Evolutionary conservation across 1,139 yeast species (phyloP), one percentile per base, ranked within the genome.

Genomic region (Saccharomyces hybrid): DNA sequence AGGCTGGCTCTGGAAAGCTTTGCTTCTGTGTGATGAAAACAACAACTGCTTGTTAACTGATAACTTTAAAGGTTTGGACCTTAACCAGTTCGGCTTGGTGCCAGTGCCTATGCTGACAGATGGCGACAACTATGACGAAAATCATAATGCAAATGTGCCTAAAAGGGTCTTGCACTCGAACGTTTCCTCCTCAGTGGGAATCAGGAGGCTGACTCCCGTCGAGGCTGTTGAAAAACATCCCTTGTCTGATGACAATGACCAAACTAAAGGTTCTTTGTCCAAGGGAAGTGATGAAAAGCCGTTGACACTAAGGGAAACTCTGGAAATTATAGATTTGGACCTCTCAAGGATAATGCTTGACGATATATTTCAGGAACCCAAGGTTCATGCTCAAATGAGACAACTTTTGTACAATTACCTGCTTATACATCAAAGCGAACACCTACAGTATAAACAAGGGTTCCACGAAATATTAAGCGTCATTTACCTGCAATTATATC

Each of bases 381-480:
- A 57, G 5, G 71, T 74, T 50, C 79, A 79, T 61, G 63, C 70
- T 11, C 76, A 75, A 49, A 70, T 85, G 57, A 74, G 79, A 25
- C 79, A 80, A 59, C 71, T 84, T 2, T 65, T 85, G 29, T 84
- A 74, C 66, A 80, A 81, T 61, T 76, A 78, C 26, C 54, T 65
- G 49, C 46, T 59, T 3, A 47, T 46, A 19, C 38, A 32, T 8
- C 48, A 49, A 8, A 48, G 41, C 46, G 42, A 28, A 11, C 26
- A 46, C n/a, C n/a, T 48, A n/a, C 80, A 82, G 1, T 85, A 85
- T 66, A 83, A 80, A 61, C 91, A 85, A 64, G 91, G 91, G 0
- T 74, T 81, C 58, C 91, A 85, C 68, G 91, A 85, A 64, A 73
- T 85, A 13, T 72, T 83, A 58, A 90, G 88, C 1, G 65, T 83